phyloP scores from a whole-genome alignment of 2,329 filamentous ascomycete genomes.

The Calonectria pseudoreteaudii region DNA sequence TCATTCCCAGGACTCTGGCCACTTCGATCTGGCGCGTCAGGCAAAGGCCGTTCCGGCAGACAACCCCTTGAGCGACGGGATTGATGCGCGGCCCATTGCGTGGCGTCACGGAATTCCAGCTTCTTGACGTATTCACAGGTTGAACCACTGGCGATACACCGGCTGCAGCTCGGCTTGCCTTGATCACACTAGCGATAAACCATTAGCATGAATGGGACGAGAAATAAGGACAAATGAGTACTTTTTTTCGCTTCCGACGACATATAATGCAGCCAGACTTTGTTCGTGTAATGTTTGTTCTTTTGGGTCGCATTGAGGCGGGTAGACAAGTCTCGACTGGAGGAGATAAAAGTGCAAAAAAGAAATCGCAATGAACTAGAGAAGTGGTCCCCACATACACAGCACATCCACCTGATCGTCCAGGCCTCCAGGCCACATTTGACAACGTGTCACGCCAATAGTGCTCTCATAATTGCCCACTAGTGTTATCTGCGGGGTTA shows the following conservation, averaged over 20 bases:
- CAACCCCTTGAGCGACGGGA: neutral
- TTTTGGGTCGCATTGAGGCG: neutral
- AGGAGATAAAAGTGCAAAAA: no score
- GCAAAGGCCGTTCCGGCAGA: neutral
- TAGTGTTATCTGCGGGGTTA: neutral
- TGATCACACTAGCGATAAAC: neutral
- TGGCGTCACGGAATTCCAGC: neutral
- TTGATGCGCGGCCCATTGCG: neutral
- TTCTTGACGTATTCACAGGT: neutral
- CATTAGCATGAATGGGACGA: neutral
- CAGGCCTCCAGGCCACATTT: neutral
- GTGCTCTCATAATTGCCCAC: no score
- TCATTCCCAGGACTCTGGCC: neutral
- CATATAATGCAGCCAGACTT: neutral
- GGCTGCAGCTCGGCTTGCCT: neutral
- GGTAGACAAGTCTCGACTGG: neutral
- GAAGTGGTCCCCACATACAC: neutral
- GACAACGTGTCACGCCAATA: neutral
- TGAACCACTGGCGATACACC: neutral
- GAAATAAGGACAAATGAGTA: neutral
- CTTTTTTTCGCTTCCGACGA: neutral
- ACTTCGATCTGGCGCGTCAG: neutral
- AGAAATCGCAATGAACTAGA: no score
- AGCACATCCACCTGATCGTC: no score
- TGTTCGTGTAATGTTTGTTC: neutral